Conservation (phyloP, 2,329 filamentous ascomycete species). For the Akanthomyces uredinophilus region DNA sequence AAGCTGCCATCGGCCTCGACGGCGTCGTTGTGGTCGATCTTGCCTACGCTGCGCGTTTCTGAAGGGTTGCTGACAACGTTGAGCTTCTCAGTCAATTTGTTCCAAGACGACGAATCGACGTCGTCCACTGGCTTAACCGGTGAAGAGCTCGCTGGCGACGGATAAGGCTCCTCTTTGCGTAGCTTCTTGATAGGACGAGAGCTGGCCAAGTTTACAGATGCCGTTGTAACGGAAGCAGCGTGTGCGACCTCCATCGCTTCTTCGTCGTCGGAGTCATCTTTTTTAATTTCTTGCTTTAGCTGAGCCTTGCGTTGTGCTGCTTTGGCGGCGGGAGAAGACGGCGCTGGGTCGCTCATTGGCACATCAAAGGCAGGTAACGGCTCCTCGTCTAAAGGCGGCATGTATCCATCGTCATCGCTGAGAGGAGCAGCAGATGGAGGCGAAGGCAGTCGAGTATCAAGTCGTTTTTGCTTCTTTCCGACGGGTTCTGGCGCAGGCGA, state of each 20-base stretch:
- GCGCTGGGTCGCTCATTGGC: constrained; percentile 80
- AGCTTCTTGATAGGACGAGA: constrained; percentile 68
- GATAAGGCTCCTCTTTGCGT: constrained; percentile 60
- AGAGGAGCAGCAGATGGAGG: constrained; percentile 34
- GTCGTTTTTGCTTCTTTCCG: constrained; percentile 53
- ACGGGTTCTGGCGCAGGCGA: constrained; percentile 62
- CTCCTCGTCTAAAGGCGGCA: constrained; percentile 59
- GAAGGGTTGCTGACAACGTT: constrained; percentile 76
- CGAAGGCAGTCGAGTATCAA: constrained; percentile 44
- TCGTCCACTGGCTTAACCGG: constrained; percentile 57
- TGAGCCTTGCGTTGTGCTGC: constrained; percentile 66
- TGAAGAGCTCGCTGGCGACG: constrained; percentile 72
- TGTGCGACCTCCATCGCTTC: constrained; percentile 85
- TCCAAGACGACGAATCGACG: constrained; percentile 83
- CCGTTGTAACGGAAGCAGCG: constrained; percentile 59
- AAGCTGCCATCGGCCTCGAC: constrained; percentile 90
- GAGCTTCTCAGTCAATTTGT: constrained; percentile 75
- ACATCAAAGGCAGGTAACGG: constrained; percentile 40
- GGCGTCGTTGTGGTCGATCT: constrained; percentile 77
- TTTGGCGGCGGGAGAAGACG: constrained; percentile 81
- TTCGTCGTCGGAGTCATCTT: constrained; percentile 72
- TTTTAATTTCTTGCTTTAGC: constrained; percentile 44
- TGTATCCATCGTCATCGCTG: constrained; percentile 54
- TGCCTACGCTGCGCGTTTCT: constrained; percentile 64
- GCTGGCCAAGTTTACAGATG: constrained; percentile 80